Conservation (phyloP, 164 flowering plant species). For the Tinospora cordifolia region DNA sequence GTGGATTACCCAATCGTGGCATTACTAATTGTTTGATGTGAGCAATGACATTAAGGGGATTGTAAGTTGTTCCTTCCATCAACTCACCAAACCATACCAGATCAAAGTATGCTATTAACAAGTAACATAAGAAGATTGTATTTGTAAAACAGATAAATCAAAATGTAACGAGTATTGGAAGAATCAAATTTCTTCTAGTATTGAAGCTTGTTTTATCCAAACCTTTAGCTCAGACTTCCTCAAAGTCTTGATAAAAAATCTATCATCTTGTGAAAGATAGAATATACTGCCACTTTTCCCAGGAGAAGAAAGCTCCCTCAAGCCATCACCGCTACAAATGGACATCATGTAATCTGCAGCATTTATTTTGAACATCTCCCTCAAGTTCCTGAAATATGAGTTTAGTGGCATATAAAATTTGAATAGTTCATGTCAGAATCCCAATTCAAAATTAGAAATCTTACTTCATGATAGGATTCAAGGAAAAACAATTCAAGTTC, state of each 20-base stretch:
- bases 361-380: constrained; percentile 93
- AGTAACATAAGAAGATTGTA: not conserved
- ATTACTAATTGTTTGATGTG: no score
- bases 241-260: constrained; percentile 84
- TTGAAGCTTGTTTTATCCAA: constrained; percentile 9
- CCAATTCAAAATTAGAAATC: no score
- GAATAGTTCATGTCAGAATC: no score
- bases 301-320: constrained; percentile 84
- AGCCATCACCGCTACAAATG: constrained; percentile 87
- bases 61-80: not conserved
- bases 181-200: constrained; percentile 7
- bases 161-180: not conserved
- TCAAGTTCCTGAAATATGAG: constrained; percentile 61
- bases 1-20: no score
- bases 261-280: constrained; percentile 84
- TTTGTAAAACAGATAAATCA: not conserved
- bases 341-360: constrained; percentile 99
- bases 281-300: constrained; percentile 98
- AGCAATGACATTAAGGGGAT: no score
- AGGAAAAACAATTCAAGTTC: no score
- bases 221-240: constrained; percentile 79
- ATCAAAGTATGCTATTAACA: not conserved
- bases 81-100: not conserved
- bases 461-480: no score
- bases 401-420: not conserved